These are phyloP conservation scores for Cladosporium sp. DNA, from an alignment of 2,329 filamentous ascomycete species.

Conservation along the genomic window DNA sequence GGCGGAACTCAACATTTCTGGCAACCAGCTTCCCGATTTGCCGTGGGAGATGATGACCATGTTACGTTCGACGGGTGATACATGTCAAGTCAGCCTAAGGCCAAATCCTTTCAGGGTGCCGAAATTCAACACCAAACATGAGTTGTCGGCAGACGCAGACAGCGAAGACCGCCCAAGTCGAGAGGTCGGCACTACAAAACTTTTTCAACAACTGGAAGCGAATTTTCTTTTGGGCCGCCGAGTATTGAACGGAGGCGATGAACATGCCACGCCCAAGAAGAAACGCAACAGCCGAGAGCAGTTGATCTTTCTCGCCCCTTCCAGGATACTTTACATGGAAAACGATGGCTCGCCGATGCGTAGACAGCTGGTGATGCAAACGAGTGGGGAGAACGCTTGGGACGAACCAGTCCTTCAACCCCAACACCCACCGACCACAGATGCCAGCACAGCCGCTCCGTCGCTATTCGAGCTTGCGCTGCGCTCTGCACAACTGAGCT, in stretches of 20 bases:
- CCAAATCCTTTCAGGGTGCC: conserved; percentile 56
- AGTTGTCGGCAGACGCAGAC: background rate
- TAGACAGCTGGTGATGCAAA: background rate
- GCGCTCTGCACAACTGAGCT: conserved; percentile 22
- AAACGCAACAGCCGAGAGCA: conserved; percentile 29
- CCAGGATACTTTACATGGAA: conserved; percentile 3
- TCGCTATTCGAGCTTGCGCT: conserved; percentile 35
- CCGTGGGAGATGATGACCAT: conserved; percentile 61
- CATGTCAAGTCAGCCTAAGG: conserved; percentile 53
- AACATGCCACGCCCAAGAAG: conserved; percentile 23
- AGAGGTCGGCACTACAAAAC: background rate
- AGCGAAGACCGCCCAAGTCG: background rate
- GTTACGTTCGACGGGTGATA: conserved; percentile 39
- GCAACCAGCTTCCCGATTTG: conserved; percentile 58
- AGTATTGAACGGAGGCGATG: conserved; percentile 1
- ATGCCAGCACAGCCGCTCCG: conserved; percentile 20
- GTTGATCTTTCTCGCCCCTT: conserved; percentile 23
- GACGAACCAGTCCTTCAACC: conserved; percentile 10
- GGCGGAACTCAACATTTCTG: conserved; percentile 60
- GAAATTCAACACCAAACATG: background rate
- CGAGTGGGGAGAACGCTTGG: conserved; percentile 12
- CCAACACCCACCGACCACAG: conserved; percentile 6
- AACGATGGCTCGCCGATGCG: conserved; percentile 2
- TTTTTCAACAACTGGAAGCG: background rate
- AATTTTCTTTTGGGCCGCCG: background rate